These are phyloP conservation scores for Lunularia cruciata DNA, from an alignment of 225 moss, liverwort and hornwort genomes.

Conservation along the genomic window DNA sequence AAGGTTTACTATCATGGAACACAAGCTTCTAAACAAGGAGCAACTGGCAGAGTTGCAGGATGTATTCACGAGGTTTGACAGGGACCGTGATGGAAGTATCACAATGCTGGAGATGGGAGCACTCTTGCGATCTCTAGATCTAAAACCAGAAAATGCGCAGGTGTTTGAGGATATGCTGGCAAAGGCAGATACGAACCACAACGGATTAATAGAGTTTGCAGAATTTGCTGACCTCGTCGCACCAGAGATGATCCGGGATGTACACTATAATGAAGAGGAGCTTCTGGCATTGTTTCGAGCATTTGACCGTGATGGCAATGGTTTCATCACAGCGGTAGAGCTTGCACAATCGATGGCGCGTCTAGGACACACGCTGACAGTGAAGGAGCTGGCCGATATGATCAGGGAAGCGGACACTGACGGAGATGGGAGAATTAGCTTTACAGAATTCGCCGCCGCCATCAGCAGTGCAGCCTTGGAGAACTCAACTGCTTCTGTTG, in stretches of 20 bases:
- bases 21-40: constrained; percentile 56
- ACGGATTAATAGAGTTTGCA: constrained; percentile 68
- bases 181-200: constrained; percentile 62
- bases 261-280: constrained; percentile 62
- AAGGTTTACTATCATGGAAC: constrained; percentile 31
- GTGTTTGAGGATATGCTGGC: constrained; percentile 60
- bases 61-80: constrained; percentile 66
- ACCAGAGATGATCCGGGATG: constrained; percentile 58
- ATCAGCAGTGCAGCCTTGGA: constrained; percentile 59
- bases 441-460: constrained; percentile 67
- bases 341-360: constrained; percentile 82
- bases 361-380: constrained; percentile 64
- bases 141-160: constrained; percentile 54
- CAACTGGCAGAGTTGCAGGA: constrained; percentile 73
- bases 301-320: constrained; percentile 82
- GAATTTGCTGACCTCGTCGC: constrained; percentile 72
- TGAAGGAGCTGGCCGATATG: constrained; percentile 76
- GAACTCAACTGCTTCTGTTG: constrained; percentile 18
- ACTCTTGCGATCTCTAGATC: constrained; percentile 59
- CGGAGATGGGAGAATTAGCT: constrained; percentile 83
- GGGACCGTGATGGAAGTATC: constrained; percentile 77
- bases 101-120: constrained; percentile 70
- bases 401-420: constrained; percentile 80
- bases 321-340: constrained; percentile 76
- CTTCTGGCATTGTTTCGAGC: constrained; percentile 67